Evolutionary conservation across 306 rosid species (phyloP).

Genomic region (Prunus armeniaca): DNA sequence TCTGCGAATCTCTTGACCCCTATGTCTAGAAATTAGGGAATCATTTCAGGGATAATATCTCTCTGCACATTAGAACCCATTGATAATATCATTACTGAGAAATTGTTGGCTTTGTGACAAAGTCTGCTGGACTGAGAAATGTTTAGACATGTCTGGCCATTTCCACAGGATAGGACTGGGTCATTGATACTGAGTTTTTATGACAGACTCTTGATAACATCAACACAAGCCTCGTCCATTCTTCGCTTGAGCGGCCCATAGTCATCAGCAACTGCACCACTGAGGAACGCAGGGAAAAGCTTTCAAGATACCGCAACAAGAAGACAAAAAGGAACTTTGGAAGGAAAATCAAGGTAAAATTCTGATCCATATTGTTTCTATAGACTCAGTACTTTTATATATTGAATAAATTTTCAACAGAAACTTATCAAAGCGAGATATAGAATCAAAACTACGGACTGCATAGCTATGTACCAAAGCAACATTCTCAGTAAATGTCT

Average conservation of each 20-base stretch:
- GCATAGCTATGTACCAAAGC: neutral
- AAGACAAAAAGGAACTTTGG: slow-evolving; percentile 90
- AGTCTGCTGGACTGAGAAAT: slow-evolving; percentile 28
- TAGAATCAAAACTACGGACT: neutral
- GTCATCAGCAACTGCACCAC: slow-evolving; percentile 57
- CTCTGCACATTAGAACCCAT: slow-evolving; percentile 8
- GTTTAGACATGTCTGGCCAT: slow-evolving; percentile 44
- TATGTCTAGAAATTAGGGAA: slow-evolving; percentile 6
- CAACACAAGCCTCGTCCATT: slow-evolving; percentile 44
- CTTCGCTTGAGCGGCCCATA: slow-evolving; percentile 62
- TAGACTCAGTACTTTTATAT: neutral
- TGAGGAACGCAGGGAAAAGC: slow-evolving; percentile 85
- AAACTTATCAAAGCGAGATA: neutral
- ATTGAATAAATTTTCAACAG: neutral
- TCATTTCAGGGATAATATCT: neutral
- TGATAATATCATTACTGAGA: neutral
- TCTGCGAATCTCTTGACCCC: neutral
- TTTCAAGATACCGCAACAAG: slow-evolving; percentile 91
- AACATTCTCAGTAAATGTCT: neutral
- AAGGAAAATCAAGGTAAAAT: slow-evolving; percentile 91
- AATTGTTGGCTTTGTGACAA: slow-evolving; percentile 18
- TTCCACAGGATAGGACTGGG: slow-evolving; percentile 30
- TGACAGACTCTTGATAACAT: slow-evolving; percentile 80
- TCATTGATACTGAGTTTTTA: slow-evolving; percentile 53
- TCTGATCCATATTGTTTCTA: neutral